Base-by-base conservation (phyloP, 2,329 filamentous ascomycete genomes). In the Myriosclerotinia curreyana region DNA sequence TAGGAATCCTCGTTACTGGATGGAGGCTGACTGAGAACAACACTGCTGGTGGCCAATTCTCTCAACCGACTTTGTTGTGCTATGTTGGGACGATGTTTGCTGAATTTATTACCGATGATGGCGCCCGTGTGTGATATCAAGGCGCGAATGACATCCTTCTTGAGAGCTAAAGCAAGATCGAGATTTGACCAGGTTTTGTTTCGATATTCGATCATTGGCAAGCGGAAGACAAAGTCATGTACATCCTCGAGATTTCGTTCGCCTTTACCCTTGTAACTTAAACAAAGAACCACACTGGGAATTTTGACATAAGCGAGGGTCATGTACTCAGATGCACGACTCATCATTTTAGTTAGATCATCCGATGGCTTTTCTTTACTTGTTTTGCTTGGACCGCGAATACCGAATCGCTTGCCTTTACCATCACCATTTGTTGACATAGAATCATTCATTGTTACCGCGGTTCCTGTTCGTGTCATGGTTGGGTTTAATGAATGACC, bases 101-200 rank as follows among this genome's bases (percentile, higher is more conserved):
- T 91, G 77, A 99, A 91, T 75, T 99, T 99, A 82, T 99, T 99
- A 62, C 94, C 92, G 58, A 99, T 92, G 70, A 99, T 97, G 64
- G 95, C 92, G 44, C 95, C 95, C 0, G 94, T 93, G 74, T 99
- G 95, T 1, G 91, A 95, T 72, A 99, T 96, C 53, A 99, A 82
- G 0, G 95, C 94, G 73, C 92, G 91, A 74, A 96, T 91, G 65
- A 98, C 90, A 54, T 96, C 93, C 74, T 93, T 96, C 79, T 99
- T 98, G 62, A 99, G 82, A 17, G 92, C 90, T 55, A 98, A 82
- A 0, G 94, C 93, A 12, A 99, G 85, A 73, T 99, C 95, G 8
- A 99, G 83, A 75, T 98, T 99, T 8, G 92, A 97, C 95, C 95
- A 99, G 11, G 93, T 98, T 81, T 99, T 99, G 82, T 99, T 99